These are phyloP conservation scores for Hypoxylon subgilvum DNA, from an alignment of 495 filamentous ascomycete species.

Conservation along the genomic window DNA sequence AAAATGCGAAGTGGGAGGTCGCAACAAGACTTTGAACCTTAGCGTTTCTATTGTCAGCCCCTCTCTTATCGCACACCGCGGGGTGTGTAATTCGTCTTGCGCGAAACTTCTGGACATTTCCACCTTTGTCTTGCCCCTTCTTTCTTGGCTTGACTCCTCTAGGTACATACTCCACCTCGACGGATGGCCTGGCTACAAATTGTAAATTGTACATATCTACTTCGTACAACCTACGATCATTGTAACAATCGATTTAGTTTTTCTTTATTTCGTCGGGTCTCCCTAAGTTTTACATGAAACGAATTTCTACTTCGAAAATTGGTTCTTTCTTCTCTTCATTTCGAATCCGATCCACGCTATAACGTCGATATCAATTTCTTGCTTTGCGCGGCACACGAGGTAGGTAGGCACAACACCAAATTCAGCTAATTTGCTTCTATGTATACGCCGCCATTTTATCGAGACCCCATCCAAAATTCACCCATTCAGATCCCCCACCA, in stretches of 20 bases:
- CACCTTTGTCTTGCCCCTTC: constrained; percentile 11
- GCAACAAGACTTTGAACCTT: constrained; percentile 34
- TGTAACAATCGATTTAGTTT: neutral
- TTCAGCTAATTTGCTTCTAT: constrained; percentile 5
- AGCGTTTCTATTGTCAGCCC: constrained; percentile 26
- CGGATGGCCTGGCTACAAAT: too few species aligned
- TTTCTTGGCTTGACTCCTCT: neutral
- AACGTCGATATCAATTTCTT: too few species aligned
- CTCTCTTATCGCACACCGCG: constrained; percentile 30
- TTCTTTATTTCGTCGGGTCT: too few species aligned
- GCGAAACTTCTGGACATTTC: constrained; percentile 39
- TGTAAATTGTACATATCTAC: too few species aligned
- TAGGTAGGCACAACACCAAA: neutral
- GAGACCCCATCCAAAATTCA: constrained; percentile 15
- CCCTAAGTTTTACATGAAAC: too few species aligned
- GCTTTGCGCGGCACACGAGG: too few species aligned
- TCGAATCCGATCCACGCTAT: too few species aligned
- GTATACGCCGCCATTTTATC: neutral
- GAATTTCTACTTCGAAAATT: too few species aligned
- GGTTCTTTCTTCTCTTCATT: too few species aligned
- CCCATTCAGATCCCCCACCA: constrained; percentile 22
- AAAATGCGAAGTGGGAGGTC: constrained; percentile 39
- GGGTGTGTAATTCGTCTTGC: constrained; percentile 4
- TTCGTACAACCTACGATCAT: neutral
- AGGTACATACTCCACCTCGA: too few species aligned